These are phyloP conservation scores for Knoxia roxburghii DNA, from an alignment of 257 asterid species.

Conservation along the genomic window DNA sequence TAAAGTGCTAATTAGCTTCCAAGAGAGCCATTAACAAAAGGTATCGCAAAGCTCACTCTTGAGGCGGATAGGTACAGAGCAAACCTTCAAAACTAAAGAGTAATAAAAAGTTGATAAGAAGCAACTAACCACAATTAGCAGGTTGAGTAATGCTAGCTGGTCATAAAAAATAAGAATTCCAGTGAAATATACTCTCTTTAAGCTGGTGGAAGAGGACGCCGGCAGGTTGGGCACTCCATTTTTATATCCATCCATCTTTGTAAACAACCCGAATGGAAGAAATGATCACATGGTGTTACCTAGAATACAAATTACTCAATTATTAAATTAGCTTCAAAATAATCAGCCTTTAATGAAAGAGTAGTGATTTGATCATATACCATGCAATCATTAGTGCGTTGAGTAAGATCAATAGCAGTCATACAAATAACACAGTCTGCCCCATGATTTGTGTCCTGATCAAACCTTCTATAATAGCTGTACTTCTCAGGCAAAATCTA, in stretches of 20 bases:
- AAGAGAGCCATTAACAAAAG: not conserved
- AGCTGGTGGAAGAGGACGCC: conserved; percentile 91
- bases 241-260: conserved; percentile 99
- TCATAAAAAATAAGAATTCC: conserved; percentile 11
- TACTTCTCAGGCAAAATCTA: conserved; percentile 95
- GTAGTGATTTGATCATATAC: conserved; percentile 29
- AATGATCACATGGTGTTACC: conserved; percentile 98
- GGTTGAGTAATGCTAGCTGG: conserved; percentile 24
- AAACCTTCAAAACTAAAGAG: not conserved
- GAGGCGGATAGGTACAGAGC: no score
- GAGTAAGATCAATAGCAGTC: conserved; percentile 70
- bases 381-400: conserved; percentile 80
- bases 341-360: conserved; percentile 1
- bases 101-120: not conserved
- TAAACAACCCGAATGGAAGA: conserved; percentile 82
- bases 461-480: conserved; percentile 71
- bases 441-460: conserved; percentile 52
- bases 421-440: conserved; percentile 92
- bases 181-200: conserved; percentile 31
- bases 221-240: conserved; percentile 99
- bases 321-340: not conserved
- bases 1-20: not conserved
- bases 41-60: not conserved
- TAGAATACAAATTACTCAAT: conserved; percentile 17
- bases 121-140: conserved; percentile 41